Conservation (phyloP, 1,284 basidiomycete genomes). For the Ustilago hordei region DNA sequence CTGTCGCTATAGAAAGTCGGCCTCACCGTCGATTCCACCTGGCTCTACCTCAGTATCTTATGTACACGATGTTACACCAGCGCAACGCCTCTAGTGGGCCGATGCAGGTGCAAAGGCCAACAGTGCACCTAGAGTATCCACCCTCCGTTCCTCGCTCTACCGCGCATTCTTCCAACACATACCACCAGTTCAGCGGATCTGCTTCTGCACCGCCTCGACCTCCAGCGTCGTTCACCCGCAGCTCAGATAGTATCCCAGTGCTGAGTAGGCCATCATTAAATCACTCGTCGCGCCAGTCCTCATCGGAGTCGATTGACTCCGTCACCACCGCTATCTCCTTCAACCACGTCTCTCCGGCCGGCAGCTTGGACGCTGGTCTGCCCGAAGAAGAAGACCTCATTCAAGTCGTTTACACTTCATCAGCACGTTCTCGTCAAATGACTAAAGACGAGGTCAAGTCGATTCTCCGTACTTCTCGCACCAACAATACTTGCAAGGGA, state of each 20-base stretch:
- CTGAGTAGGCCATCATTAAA: slow-evolving; percentile 26
- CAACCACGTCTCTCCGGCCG: slow-evolving; percentile 10
- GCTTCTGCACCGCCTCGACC: slow-evolving; percentile 17
- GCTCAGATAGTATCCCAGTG: neutral
- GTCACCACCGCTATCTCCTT: slow-evolving; percentile 21
- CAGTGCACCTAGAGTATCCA: slow-evolving; percentile 30
- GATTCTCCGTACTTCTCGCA: slow-evolving; percentile 37
- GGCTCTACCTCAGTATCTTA: neutral
- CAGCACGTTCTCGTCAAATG: slow-evolving; percentile 35
- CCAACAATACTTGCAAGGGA: slow-evolving; percentile 33
- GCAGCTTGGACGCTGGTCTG: slow-evolving; percentile 10
- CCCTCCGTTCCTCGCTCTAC: slow-evolving; percentile 29
- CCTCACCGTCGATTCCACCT: neutral
- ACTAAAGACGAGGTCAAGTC: slow-evolving; percentile 24
- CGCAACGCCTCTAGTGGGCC: slow-evolving; percentile 9
- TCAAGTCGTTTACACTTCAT: slow-evolving; percentile 54
- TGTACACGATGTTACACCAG: slow-evolving; percentile 20
- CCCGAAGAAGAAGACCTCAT: slow-evolving; percentile 29
- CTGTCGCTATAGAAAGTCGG: neutral
- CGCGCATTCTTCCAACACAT: neutral
- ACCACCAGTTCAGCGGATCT: neutral
- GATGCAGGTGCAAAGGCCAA: slow-evolving; percentile 14
- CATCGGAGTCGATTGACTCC: slow-evolving; percentile 35
- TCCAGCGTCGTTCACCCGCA: slow-evolving; percentile 34
- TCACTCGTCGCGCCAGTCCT: slow-evolving; percentile 42